Percentiles rank a stretch among this genome's conserved stretches.
phyloP scores from a whole-genome alignment of 2,329 filamentous ascomycete species.

The Hymenoscyphus fraxineus region DNA sequence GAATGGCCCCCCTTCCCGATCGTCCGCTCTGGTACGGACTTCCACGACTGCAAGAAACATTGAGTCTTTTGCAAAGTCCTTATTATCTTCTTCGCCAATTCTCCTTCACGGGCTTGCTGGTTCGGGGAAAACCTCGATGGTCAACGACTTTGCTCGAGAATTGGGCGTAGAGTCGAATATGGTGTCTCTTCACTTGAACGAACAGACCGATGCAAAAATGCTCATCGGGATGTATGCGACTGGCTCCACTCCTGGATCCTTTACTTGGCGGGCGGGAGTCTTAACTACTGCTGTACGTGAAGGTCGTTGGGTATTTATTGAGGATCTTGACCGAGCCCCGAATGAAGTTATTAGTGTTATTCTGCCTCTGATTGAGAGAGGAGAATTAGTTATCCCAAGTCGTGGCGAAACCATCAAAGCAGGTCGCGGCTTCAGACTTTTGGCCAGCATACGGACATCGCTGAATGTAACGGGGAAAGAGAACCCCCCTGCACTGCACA shows the following conservation, averaged over 20 bases:
- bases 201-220: constrained; percentile 97
- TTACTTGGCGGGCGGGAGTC: constrained; percentile 88
- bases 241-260: constrained; percentile 80
- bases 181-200: constrained; percentile 93
- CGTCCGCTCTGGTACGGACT: constrained; percentile 62
- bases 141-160: constrained; percentile 75
- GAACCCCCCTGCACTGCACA: constrained; percentile 60
- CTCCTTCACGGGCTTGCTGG: constrained; percentile 80
- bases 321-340: constrained; percentile 92
- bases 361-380: constrained; percentile 84
- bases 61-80: constrained; percentile 59
- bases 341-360: constrained; percentile 93
- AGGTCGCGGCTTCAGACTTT: constrained; percentile 79
- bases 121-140: constrained; percentile 83
- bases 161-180: constrained; percentile 77
- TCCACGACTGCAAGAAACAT: constrained; percentile 71
- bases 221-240: constrained; percentile 92
- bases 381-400: constrained; percentile 86
- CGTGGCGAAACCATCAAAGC: constrained; percentile 83
- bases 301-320: constrained; percentile 94
- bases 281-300: constrained; percentile 91
- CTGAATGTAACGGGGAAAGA: constrained; percentile 63
- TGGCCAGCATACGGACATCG: constrained; percentile 83
- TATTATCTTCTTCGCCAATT: constrained; percentile 68
- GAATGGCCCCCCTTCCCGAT: constrained; percentile 44